Percentiles rank a stretch among this genome's conserved stretches.
phyloP scores from a whole-genome alignment of 352 stramenopile species.

The Pythium phragmitis region DNA sequence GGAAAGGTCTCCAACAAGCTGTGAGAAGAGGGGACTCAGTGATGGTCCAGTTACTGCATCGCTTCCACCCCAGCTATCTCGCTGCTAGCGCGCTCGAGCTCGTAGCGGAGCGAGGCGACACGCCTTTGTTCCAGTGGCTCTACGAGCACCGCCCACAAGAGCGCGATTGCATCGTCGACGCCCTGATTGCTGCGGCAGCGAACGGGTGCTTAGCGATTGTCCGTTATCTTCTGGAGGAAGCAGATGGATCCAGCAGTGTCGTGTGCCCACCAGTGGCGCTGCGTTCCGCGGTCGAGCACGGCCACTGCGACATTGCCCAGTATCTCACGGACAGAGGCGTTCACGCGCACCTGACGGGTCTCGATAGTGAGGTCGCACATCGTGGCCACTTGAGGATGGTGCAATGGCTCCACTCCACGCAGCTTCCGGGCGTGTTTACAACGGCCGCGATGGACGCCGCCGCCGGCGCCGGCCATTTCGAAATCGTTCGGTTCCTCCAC shows the following conservation, averaged over 20 bases:
- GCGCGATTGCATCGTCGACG: not conserved
- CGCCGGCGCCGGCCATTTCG: not conserved
- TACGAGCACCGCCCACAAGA: slow-evolving; percentile 1
- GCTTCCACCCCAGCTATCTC: slow-evolving; percentile 1
- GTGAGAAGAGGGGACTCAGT: not conserved
- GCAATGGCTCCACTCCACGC: slow-evolving; percentile 5
- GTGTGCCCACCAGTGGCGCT: slow-evolving; percentile 5
- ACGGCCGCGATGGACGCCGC: slow-evolving; percentile 12
- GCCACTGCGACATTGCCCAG: not conserved
- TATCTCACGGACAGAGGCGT: slow-evolving; percentile 7
- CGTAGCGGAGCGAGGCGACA: slow-evolving; percentile 1
- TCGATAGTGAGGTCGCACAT: not conserved
- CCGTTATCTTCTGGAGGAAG: not conserved
- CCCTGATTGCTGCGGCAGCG: slow-evolving; percentile 1
- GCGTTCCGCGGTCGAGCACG: slow-evolving; percentile 6
- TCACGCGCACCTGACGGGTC: not conserved
- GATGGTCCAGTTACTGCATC: not conserved
- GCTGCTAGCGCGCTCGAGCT: slow-evolving; percentile 1
- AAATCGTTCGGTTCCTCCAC: slow-evolving; percentile 19
- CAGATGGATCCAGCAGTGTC: not conserved
- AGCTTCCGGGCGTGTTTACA: not conserved
- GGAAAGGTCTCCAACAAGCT: slow-evolving; percentile 2
- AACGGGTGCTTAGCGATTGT: not conserved
- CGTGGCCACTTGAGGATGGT: slow-evolving; percentile 8
- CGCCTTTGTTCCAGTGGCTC: slow-evolving; percentile 7